Conservation (phyloP, 805 yeast genomes). For the Dipodascopsis uninucleata region DNA sequence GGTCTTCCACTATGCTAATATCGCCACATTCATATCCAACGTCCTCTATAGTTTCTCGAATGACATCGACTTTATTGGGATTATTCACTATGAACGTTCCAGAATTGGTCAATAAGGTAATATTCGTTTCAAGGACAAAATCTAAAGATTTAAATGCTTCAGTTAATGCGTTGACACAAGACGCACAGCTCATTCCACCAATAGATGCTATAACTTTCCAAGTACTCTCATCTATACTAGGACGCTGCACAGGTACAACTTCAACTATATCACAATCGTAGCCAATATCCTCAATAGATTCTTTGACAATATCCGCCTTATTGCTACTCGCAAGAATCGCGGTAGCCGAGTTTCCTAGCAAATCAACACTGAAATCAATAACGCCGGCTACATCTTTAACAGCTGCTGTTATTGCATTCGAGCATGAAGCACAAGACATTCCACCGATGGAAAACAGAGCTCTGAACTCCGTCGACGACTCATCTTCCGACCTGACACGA, state of each 20-base stretch:
- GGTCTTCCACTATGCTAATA: constrained; percentile 44
- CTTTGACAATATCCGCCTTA: constrained; percentile 48
- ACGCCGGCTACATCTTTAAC: constrained; percentile 36
- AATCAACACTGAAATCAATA: constrained; percentile 47
- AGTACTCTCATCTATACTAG: constrained; percentile 37
- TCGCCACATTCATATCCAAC: constrained; percentile 61
- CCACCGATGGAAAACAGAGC: constrained; percentile 59
- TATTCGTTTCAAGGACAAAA: constrained; percentile 49
- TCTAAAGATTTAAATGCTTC: constrained; percentile 44
- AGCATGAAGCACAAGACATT: constrained; percentile 67
- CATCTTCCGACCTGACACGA: constrained; percentile 30
- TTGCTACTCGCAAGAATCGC: constrained; percentile 51
- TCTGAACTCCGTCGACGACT: constrained; percentile 36
- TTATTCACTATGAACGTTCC: constrained; percentile 55
- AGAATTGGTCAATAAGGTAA: constrained; percentile 57
- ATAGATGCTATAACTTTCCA: constrained; percentile 57
- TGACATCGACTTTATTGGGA: constrained; percentile 37
- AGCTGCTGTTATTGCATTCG: constrained; percentile 47
- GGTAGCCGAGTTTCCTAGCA: constrained; percentile 51
- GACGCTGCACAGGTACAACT: constrained; percentile 52
- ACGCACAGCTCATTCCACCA: constrained; percentile 73
- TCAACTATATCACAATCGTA: constrained; percentile 53
- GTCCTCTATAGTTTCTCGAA: constrained; percentile 57
- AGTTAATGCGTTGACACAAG: constrained; percentile 59
- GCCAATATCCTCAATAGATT: constrained; percentile 46